phyloP scores from a whole-genome alignment of 75 land plant genomes.

The Sequoiadendron giganteum region DNA sequence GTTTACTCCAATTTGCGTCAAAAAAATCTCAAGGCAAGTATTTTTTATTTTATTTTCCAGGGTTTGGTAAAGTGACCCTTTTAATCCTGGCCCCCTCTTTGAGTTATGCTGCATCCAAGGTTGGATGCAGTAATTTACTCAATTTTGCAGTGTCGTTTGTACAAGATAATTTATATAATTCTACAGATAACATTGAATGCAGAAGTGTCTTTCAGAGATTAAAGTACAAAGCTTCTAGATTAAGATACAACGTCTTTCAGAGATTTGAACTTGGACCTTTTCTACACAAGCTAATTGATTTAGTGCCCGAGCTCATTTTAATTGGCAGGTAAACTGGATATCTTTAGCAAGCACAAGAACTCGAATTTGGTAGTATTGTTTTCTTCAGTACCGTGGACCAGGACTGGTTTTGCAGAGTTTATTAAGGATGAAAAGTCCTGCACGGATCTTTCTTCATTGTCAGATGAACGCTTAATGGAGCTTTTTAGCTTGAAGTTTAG shows the following conservation, averaged over 20 bases:
- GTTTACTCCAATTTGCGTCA: too few species aligned
- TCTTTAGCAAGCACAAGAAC: conserved; percentile 7
- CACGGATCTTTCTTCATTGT: conserved; percentile 3
- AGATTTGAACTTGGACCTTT: background rate
- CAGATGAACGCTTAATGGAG: conserved; percentile 17
- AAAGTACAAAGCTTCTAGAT: too few species aligned
- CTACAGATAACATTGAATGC: too few species aligned
- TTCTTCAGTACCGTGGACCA: conserved; percentile 30
- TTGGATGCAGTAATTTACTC: too few species aligned
- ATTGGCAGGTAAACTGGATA: background rate
- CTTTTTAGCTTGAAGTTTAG: conserved; percentile 37
- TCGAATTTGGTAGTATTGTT: conserved; percentile 72
- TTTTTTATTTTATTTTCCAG: too few species aligned
- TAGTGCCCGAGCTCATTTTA: background rate
- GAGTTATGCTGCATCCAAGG: too few species aligned
- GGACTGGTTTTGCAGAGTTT: conserved; percentile 27
- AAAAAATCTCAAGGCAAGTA: too few species aligned
- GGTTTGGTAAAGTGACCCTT: too few species aligned
- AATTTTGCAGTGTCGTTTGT: too few species aligned
- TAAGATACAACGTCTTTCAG: background rate
- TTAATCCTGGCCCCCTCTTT: too few species aligned
- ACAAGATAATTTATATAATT: too few species aligned
- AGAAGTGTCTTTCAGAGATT: background rate
- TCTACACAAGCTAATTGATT: background rate
- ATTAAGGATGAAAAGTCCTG: conserved; percentile 13